A percentile compares a stretch with the other conserved stretches of the same genome.
phyloP scores from a whole-genome alignment of 441 rosid genomes.

The Omphalea diandra region DNA sequence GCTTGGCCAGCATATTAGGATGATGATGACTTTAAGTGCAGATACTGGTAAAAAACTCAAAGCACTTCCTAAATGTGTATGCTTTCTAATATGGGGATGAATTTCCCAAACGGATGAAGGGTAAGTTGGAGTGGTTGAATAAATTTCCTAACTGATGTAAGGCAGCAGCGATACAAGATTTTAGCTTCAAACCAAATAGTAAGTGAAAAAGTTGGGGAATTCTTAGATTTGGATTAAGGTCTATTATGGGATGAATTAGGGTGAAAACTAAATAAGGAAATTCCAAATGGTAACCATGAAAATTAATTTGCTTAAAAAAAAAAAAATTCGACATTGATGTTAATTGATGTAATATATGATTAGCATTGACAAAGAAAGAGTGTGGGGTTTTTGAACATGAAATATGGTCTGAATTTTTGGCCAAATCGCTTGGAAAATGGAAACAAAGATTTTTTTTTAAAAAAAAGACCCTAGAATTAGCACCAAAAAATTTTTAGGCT shows the following conservation, averaged over 20 bases:
- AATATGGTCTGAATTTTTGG: neutral
- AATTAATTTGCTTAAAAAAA: neutral
- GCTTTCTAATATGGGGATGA: too few species aligned
- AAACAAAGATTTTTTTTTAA: neutral
- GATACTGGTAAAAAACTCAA: neutral
- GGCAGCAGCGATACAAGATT: neutral
- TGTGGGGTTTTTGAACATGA: neutral
- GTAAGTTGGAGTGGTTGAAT: neutral
- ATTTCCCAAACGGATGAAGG: too few species aligned
- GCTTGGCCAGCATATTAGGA: neutral
- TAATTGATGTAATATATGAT: neutral
- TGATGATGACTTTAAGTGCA: neutral
- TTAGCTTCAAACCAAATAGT: neutral
- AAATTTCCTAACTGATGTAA: neutral
- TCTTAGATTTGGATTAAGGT: neutral
- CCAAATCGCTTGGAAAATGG: neutral
- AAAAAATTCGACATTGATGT: neutral
- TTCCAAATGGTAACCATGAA: neutral
- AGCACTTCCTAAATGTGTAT: neutral
- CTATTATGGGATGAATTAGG: neutral
- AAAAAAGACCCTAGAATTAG: neutral
- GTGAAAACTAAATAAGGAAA: neutral
- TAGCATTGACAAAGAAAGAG: neutral
- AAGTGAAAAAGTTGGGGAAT: neutral
- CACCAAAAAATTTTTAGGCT: neutral